Evolutionary conservation across 2,329 filamentous ascomycete genomes (phyloP).

Genomic region (Cercospora sp.): DNA sequence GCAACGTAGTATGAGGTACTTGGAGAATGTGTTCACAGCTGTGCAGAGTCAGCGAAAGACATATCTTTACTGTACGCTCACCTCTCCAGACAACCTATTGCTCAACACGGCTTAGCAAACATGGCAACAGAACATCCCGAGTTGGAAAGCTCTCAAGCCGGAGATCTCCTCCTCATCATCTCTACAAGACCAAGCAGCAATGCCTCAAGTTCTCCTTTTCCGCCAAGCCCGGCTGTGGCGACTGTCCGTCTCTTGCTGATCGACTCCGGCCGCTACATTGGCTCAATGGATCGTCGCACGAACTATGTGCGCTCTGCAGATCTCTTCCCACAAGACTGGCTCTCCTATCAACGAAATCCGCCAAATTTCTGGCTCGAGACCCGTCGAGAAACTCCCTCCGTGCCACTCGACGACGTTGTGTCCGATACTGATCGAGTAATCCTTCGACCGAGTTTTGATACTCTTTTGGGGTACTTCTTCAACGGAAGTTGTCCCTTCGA

Average conservation of each 20-base stretch:
- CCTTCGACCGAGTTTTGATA: conserved; percentile 1
- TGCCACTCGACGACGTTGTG: not conserved
- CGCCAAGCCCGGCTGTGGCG: not conserved
- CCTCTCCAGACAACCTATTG: not conserved
- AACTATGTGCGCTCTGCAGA: not conserved
- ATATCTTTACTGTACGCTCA: not conserved
- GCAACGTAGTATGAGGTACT: not conserved
- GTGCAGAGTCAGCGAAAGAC: not conserved
- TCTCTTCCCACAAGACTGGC: not conserved
- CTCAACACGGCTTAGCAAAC: not conserved
- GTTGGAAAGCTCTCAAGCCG: not conserved
- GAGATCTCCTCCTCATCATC: conserved; percentile 4
- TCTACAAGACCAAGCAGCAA: not conserved
- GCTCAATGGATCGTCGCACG: not conserved
- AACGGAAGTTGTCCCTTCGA: conserved; percentile 1
- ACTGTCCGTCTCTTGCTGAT: conserved; percentile 6
- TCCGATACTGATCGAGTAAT: not conserved
- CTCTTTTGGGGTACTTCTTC: not conserved
- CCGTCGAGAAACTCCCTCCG: not conserved
- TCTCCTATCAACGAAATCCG: not conserved
- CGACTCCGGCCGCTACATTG: not conserved
- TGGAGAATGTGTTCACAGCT: not conserved
- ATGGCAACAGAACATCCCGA: conserved; percentile 8
- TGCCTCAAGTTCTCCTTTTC: not conserved
- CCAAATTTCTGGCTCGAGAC: not conserved